Percentiles rank a stretch among this genome's conserved stretches.
Evolutionary conservation across 768 basidiomycete genomes (phyloP).

Genomic region (Leucocoprinus birnbaumii): DNA sequence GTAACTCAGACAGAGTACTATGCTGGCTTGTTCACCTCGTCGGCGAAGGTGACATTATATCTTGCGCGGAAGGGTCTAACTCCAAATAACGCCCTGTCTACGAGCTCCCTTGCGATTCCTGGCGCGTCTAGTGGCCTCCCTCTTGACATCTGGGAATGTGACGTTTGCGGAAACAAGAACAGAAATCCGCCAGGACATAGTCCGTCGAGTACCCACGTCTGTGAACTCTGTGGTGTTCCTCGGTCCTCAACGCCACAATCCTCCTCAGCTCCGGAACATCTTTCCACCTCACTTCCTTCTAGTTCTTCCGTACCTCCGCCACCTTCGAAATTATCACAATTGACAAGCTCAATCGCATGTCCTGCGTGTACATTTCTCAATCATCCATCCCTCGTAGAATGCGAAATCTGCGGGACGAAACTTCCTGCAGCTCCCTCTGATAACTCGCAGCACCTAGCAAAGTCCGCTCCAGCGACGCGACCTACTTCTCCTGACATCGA

Average conservation of each 20-base stretch:
- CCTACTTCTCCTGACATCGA: slow-evolving; percentile 49
- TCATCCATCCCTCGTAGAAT: slow-evolving; percentile 63
- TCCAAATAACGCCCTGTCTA: background rate
- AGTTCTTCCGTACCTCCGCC: background rate
- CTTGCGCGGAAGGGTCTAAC: background rate
- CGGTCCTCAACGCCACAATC: slow-evolving; percentile 34
- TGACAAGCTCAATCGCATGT: slow-evolving; percentile 54
- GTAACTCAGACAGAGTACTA: slow-evolving; percentile 84
- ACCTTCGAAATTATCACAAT: slow-evolving; percentile 5
- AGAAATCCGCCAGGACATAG: slow-evolving; percentile 77
- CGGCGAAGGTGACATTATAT: slow-evolving; percentile 73
- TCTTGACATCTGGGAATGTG: slow-evolving; percentile 66
- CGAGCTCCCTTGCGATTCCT: background rate
- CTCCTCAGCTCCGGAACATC: slow-evolving; percentile 22
- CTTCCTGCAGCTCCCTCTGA: slow-evolving; percentile 36
- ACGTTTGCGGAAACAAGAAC: slow-evolving; percentile 70
- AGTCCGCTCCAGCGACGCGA: slow-evolving; percentile 66
- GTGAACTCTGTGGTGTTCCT: slow-evolving; percentile 81
- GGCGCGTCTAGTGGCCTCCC: slow-evolving; percentile 41
- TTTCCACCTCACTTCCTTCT: slow-evolving; percentile 39
- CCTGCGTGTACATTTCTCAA: slow-evolving; percentile 93
- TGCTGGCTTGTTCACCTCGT: slow-evolving; percentile 86
- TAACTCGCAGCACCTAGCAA: slow-evolving; percentile 17
- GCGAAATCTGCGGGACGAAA: slow-evolving; percentile 84
- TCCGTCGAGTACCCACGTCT: slow-evolving; percentile 65